Evolutionary conservation across 768 basidiomycete genomes (phyloP).

Genomic region (Podaxis sp.): DNA sequence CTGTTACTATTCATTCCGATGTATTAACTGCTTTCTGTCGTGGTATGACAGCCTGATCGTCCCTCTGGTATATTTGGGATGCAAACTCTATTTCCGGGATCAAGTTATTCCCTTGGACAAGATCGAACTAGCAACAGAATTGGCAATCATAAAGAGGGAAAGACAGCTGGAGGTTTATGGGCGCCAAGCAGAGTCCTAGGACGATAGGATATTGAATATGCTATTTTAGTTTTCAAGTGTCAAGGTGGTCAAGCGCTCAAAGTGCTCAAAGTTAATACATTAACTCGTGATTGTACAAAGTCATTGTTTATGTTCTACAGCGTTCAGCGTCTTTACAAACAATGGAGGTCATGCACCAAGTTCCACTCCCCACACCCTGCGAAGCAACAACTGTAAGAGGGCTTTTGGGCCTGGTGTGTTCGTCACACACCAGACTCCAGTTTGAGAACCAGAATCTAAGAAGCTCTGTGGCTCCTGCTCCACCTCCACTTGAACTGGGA

Average conservation of each 20-base stretch:
- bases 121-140: conserved; percentile 26
- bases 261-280: too few species aligned
- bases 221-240: conserved; percentile 20
- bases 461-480: conserved; percentile 27
- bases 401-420: conserved; percentile 61
- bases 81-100: conserved; percentile 27
- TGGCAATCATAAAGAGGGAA: conserved; percentile 22
- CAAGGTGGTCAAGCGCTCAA: background rate
- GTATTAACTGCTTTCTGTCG: background rate
- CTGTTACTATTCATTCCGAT: background rate
- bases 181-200: conserved; percentile 7
- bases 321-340: background rate
- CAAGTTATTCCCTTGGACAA: conserved; percentile 19
- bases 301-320: too few species aligned
- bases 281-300: too few species aligned
- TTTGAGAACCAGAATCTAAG: conserved; percentile 5
- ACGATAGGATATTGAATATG: conserved; percentile 25
- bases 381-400: conserved; percentile 28
- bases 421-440: conserved; percentile 48
- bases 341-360: background rate
- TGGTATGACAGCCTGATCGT: conserved; percentile 24
- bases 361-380: conserved; percentile 18
- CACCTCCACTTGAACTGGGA: conserved; percentile 56
- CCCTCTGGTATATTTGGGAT: conserved; percentile 25
- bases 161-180: background rate